Evolutionary conservation across 2,329 filamentous ascomycete genomes (phyloP).

Genomic region (Lasiodiplodia hormozganensis): DNA sequence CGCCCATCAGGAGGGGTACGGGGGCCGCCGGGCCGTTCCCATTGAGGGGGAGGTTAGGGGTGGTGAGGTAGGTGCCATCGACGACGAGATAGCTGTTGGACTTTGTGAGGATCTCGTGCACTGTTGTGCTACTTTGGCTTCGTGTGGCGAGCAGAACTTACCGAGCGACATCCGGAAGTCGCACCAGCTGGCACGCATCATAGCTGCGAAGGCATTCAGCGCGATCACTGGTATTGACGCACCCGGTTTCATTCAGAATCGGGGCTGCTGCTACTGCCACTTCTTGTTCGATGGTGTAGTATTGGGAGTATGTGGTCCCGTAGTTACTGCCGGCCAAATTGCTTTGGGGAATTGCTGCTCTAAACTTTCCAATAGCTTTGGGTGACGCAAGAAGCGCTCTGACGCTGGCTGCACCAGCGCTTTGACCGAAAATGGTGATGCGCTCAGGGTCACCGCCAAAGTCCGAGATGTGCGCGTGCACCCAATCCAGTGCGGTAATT

Average conservation of each 20-base stretch:
- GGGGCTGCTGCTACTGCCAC: slow-evolving; percentile 33
- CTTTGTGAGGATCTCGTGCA: neutral
- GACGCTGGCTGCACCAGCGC: slow-evolving; percentile 44
- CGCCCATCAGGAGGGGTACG: slow-evolving; percentile 38
- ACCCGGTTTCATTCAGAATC: slow-evolving; percentile 39
- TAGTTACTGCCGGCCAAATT: slow-evolving; percentile 37
- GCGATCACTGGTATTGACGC: slow-evolving; percentile 31
- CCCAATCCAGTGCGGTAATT: slow-evolving; percentile 59
- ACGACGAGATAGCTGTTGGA: slow-evolving; percentile 40
- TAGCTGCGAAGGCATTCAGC: slow-evolving; percentile 38
- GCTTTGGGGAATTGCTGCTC: slow-evolving; percentile 52
- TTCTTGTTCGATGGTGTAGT: slow-evolving; percentile 38
- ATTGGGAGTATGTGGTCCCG: slow-evolving; percentile 36
- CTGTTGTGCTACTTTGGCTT: neutral
- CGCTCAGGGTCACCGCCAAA: slow-evolving; percentile 52
- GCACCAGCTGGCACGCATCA: slow-evolving; percentile 35
- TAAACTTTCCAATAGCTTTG: slow-evolving; percentile 56
- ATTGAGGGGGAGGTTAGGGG: slow-evolving; percentile 35
- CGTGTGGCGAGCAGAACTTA: neutral
- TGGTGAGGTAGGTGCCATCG: slow-evolving; percentile 41
- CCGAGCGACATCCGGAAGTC: slow-evolving; percentile 17
- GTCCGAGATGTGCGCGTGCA: slow-evolving; percentile 48
- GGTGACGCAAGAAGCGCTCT: slow-evolving; percentile 59
- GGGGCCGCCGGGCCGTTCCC: slow-evolving; percentile 30
- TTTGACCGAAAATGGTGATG: slow-evolving; percentile 43